Evolutionary conservation across 352 stramenopile species (phyloP).

Genomic region (Elongisporangium undulatum): DNA sequence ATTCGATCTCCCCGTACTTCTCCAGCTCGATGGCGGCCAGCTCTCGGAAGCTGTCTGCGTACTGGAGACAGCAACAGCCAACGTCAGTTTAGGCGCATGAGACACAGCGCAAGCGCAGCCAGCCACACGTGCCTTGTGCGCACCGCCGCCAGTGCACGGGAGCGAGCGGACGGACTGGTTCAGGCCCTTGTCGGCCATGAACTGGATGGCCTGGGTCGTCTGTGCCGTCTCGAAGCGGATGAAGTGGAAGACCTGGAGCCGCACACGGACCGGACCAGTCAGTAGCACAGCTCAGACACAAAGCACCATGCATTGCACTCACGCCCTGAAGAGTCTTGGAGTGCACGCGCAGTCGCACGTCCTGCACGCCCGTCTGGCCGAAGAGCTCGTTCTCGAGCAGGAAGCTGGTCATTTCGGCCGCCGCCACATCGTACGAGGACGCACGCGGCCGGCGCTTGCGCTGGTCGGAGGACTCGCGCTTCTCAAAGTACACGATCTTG

Average conservation of each 20-base stretch:
- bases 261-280: slow-evolving; percentile 3
- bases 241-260: slow-evolving; percentile 93
- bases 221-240: slow-evolving; percentile 82
- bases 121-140: slow-evolving; percentile 61
- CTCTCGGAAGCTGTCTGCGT: slow-evolving; percentile 61
- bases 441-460: slow-evolving; percentile 64
- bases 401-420: slow-evolving; percentile 84
- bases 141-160: slow-evolving; percentile 76
- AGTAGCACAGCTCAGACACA: not conserved
- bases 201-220: slow-evolving; percentile 71
- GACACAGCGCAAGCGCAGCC: not conserved
- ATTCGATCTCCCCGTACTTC: slow-evolving; percentile 94
- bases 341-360: slow-evolving; percentile 84
- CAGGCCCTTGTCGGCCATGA: slow-evolving; percentile 69
- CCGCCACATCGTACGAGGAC: slow-evolving; percentile 69
- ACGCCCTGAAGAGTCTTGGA: slow-evolving; percentile 89
- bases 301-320: slow-evolving; percentile 1
- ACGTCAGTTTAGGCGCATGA: not conserved
- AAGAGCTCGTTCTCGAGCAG: slow-evolving; percentile 78
- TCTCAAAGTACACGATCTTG: slow-evolving; percentile 96
- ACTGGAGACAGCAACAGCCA: slow-evolving; percentile 25
- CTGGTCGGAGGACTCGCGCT: slow-evolving; percentile 33
- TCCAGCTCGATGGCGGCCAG: slow-evolving; percentile 80
- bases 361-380: slow-evolving; percentile 79
- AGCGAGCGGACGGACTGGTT: slow-evolving; percentile 78